Evolutionary conservation across 345 rosid genomes (phyloP), one percentile per base, ranked within the genome.

Genomic region (Camelina hispida): DNA sequence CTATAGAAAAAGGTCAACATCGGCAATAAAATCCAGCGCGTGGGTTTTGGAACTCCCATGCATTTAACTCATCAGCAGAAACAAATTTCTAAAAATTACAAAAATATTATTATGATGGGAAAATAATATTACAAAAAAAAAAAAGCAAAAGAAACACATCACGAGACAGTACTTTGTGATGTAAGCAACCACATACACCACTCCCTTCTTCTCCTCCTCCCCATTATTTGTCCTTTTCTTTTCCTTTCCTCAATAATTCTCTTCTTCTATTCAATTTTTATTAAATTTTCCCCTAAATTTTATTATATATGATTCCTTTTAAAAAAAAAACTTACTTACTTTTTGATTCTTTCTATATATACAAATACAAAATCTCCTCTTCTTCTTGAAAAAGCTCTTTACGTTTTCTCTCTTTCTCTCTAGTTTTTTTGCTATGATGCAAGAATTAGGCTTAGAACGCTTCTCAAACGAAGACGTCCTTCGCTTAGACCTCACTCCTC

Each of bases 141-240:
- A 58, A 79, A 65, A 64, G 42, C 18, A 57, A 66, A 78, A 71
- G 62, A 65, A 66, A 71, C 77, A 71, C 76, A 78, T 71, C 77
- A 78, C 73, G 77, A 66, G 58, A 84, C 69, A 65, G 79, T 82
- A 72, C 70, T 78, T 65, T 83, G 73, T 88, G 93, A 90, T 79
- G 91, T 84, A 85, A 87, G 91, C 90, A 85, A 76, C 69, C 84
- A 65, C 83, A 67, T 76, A 62, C 46, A 59, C 80, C 54, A 67
- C 76, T n/a, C 67, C 17, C 23, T 65, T 23, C 52, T 43, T 62
- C 66, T 3, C 58, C 65, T 53, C 60, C 43, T 37, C 42, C 82
- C 84, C 82, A 78, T 79, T 81, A 40, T 71, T 38, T 73, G 54
- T 71, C 70, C 55, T 59, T 76, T 77, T 62, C 61, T 71, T 76